Conservation (phyloP, 768 basidiomycete genomes). For the Boletus reticuloceps region DNA sequence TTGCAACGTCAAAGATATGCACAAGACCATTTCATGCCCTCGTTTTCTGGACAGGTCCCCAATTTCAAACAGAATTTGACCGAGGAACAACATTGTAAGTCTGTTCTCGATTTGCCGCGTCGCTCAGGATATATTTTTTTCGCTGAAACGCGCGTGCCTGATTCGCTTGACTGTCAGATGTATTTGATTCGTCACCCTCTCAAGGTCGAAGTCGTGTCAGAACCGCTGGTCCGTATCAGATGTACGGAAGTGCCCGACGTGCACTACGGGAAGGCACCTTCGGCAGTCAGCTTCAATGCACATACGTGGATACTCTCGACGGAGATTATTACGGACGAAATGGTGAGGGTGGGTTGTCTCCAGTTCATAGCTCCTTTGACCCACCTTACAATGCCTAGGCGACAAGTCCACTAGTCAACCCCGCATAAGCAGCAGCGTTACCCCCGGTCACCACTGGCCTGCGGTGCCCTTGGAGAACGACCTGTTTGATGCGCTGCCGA, state of each 20-base stretch:
- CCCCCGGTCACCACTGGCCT: constrained; percentile 55
- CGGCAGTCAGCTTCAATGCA: constrained; percentile 45
- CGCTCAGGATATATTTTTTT: neutral
- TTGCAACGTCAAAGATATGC: constrained; percentile 27
- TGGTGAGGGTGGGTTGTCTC: constrained; percentile 41
- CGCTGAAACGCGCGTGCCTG: constrained; percentile 46
- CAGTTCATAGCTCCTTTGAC: constrained; percentile 2
- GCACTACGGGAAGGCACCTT: constrained; percentile 50
- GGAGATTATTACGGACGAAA: constrained; percentile 51
- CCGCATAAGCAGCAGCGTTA: constrained; percentile 49
- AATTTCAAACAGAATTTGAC: constrained; percentile 38
- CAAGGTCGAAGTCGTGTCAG: constrained; percentile 49
- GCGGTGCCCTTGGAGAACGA: constrained; percentile 44
- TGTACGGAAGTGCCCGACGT: constrained; percentile 65
- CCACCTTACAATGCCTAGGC: constrained; percentile 29
- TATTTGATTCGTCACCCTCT: constrained; percentile 57
- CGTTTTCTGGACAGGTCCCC: constrained; percentile 22
- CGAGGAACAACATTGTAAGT: constrained; percentile 56
- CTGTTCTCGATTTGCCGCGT: too few species aligned
- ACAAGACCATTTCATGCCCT: constrained; percentile 25
- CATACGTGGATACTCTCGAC: constrained; percentile 41
- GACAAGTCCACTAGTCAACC: constrained; percentile 34
- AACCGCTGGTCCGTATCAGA: constrained; percentile 48
- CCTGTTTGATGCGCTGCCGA: constrained; percentile 53
- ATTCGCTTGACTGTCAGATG: constrained; percentile 47